These are phyloP conservation scores for Erigeron canadensis DNA, from an alignment of 129 eudicot genomes.

Conservation along the genomic window DNA sequence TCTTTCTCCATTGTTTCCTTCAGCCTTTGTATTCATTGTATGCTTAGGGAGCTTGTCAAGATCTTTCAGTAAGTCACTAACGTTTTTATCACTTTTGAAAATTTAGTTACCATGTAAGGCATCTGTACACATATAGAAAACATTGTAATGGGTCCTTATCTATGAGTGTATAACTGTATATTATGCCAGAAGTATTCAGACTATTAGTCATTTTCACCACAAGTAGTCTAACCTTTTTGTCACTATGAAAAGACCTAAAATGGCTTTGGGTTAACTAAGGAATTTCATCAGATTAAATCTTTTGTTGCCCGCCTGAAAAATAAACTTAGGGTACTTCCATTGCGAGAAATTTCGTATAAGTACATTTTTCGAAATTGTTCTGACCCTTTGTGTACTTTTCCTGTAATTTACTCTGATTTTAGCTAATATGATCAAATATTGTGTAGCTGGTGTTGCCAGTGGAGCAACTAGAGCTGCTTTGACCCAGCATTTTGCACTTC, in stretches of 20 bases:
- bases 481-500: constrained; percentile 98
- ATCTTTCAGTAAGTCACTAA: constrained; percentile 86
- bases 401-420: not conserved
- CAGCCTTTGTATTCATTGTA: constrained; percentile 82
- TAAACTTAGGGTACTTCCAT: not conserved
- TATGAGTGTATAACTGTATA: constrained; percentile 8
- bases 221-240: not conserved
- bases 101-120: constrained; percentile 3
- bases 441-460: constrained; percentile 97
- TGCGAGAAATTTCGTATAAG: too few species aligned
- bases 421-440: constrained; percentile 18
- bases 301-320: too few species aligned
- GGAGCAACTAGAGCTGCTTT: constrained; percentile 99
- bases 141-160: not conserved
- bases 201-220: constrained; percentile 2
- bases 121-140: too few species aligned
- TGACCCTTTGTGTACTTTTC: not conserved
- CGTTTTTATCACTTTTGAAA: not conserved
- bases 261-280: too few species aligned
- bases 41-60: constrained; percentile 97
- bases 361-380: too few species aligned
- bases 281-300: too few species aligned
- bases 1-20: constrained; percentile 93
- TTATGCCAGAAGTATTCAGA: constrained; percentile 8
- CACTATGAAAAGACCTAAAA: too few species aligned